Conservation (phyloP, 495 filamentous ascomycete species). For the Cladorrhinum samala region DNA sequence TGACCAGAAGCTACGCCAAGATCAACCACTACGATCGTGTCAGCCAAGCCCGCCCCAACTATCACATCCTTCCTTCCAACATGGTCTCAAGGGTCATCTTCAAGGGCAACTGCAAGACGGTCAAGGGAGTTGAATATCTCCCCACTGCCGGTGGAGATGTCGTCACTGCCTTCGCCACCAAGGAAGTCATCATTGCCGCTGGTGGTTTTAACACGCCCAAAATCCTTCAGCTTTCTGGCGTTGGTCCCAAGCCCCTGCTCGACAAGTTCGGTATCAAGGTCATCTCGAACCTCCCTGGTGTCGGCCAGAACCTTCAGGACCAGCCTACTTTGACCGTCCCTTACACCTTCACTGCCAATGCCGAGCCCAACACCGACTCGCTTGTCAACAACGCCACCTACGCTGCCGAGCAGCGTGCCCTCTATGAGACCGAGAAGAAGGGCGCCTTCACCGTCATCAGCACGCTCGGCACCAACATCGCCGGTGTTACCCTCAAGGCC, state of each 20-base stretch:
- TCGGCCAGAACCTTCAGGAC: slow-evolving; percentile 62
- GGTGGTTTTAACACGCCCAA: slow-evolving; percentile 55
- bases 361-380: slow-evolving; percentile 23
- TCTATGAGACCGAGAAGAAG: slow-evolving; percentile 32
- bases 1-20: slow-evolving; percentile 32
- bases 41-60: slow-evolving; percentile 34
- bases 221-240: slow-evolving; percentile 63
- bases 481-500: slow-evolving; percentile 28
- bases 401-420: slow-evolving; percentile 33
- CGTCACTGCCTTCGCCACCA: slow-evolving; percentile 29
- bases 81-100: slow-evolving; percentile 43
- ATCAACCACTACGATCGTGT: slow-evolving; percentile 34
- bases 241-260: slow-evolving; percentile 65
- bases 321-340: slow-evolving; percentile 30
- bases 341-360: slow-evolving; percentile 23
- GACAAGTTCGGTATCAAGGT: slow-evolving; percentile 59
- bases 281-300: slow-evolving; percentile 63
- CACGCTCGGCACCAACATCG: slow-evolving; percentile 30
- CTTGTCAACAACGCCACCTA: slow-evolving; percentile 38
- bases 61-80: slow-evolving; percentile 39
- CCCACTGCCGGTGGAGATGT: slow-evolving; percentile 13
- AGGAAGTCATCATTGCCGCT: slow-evolving; percentile 52
- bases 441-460: slow-evolving; percentile 30
- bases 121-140: slow-evolving; percentile 24
- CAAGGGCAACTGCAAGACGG: slow-evolving; percentile 21